Conservation (phyloP, 208 protist genomes). For the Naegleria lovaniensis region DNA sequence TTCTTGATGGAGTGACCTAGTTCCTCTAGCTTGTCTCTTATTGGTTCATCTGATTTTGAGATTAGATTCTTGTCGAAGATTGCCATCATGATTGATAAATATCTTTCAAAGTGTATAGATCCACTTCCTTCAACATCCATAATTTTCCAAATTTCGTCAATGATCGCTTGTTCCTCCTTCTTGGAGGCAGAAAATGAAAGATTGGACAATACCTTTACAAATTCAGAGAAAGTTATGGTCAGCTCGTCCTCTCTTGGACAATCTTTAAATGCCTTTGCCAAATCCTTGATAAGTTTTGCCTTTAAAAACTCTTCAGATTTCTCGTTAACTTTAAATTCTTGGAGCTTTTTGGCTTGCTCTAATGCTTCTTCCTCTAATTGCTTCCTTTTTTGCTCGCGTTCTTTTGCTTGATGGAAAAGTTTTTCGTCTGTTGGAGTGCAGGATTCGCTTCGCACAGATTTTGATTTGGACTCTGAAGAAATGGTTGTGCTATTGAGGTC, state of each 20-base stretch:
- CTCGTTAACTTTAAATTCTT: not conserved
- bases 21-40: not conserved
- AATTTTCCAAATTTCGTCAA: not conserved
- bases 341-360: not conserved
- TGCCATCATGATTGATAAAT: not conserved
- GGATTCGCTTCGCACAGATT: too few species aligned
- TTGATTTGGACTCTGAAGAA: too few species aligned
- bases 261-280: not conserved
- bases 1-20: not conserved
- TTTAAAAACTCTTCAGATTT: not conserved
- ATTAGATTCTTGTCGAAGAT: not conserved
- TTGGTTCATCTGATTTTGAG: not conserved
- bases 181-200: not conserved
- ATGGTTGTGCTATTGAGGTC: not conserved
- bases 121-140: not conserved
- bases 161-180: not conserved
- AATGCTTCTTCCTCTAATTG: too few species aligned
- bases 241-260: not conserved
- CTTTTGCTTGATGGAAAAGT: too few species aligned
- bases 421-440: too few species aligned
- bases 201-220: not conserved
- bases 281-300: not conserved
- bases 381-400: too few species aligned
- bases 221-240: not conserved
- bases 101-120: not conserved